Percentiles rank a stretch among this genome's conserved stretches.
These are phyloP conservation scores for Butyriboletus loyo DNA, from an alignment of 768 basidiomycete genomes.

Conservation along the genomic window DNA sequence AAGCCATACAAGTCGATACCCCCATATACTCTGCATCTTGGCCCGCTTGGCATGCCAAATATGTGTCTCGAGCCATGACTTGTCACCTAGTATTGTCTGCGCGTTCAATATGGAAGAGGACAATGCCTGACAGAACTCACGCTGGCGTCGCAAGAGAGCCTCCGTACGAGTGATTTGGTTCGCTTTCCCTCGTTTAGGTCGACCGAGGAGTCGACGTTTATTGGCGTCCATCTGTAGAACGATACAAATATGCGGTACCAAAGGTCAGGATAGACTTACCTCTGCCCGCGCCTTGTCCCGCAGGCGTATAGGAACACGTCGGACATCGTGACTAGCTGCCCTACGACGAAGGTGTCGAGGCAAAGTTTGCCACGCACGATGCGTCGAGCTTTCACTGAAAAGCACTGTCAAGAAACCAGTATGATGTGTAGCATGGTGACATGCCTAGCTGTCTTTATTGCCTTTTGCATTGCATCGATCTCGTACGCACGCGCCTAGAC, in stretches of 20 bases:
- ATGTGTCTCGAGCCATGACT: conserved; percentile 94
- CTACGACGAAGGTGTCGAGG: conserved; percentile 88
- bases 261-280: conserved; percentile 41
- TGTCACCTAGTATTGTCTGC: conserved; percentile 53
- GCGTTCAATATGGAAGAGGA: neutral
- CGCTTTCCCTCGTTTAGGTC: conserved; percentile 63
- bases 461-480: conserved; percentile 83
- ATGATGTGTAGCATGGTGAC: neutral
- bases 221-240: conserved; percentile 50
- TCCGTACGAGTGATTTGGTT: conserved; percentile 59
- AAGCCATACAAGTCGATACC: conserved; percentile 70
- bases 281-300: conserved; percentile 80
- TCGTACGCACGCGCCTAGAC: conserved; percentile 83
- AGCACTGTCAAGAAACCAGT: neutral
- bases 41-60: conserved; percentile 97
- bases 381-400: conserved; percentile 62
- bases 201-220: conserved; percentile 39
- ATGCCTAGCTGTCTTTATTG: conserved; percentile 79
- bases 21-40: conserved; percentile 93
- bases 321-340: conserved; percentile 92
- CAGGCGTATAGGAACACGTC: conserved; percentile 82
- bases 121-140: conserved; percentile 38
- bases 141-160: conserved; percentile 65
- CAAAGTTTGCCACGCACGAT: conserved; percentile 88
- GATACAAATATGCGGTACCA: conserved; percentile 28